Evolutionary conservation across 345 rosid genomes (phyloP), one percentile per base, ranked within the genome.

Genomic region (Sisymbrium altissimum): DNA sequence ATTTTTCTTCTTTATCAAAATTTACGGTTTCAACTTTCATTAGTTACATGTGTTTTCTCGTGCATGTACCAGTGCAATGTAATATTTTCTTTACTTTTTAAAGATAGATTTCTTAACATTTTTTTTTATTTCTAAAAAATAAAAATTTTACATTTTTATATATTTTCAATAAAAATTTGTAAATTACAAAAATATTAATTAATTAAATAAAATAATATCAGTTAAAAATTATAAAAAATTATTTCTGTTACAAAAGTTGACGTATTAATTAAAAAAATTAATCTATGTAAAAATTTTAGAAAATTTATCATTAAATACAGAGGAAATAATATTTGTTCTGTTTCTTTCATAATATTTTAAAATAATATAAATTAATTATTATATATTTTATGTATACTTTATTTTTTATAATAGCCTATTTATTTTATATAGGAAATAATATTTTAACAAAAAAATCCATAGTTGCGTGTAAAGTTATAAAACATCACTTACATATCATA

Each of bases 1-100:
- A 2, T 12, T 54, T 72, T 54, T 64, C 46, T 33, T 44, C 11
- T 32, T 19, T 54, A 29, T 32, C 66, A 18, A 21, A 18, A n/a
- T 33, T 44, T 25, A 73, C 66, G 33, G 71, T 65, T 73, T 65
- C 66, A 65, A 65, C 33, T 65, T 64, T 6, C 11, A 64, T 44
- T 44, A 33, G n/a, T 56, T 64, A 64, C 39, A 39, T 43, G 77
- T 73, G 71, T 45, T 55, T 73, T 35, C 66, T 32, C 77, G 50
- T 45, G 71, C 71, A 40, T 64, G 77, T 39, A 32, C 64, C 48
- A 41, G 23, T 38, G 32, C 21, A 17, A 38, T 60, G n/a, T 46
- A 15, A 12, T 23, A n/a, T n/a, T n/a, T n/a, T n/a, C n/a, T n/a
- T n/a, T n/a, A n/a, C n/a, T n/a, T n/a, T n/a, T n/a, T n/a, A n/a